Evolutionary conservation across 2,329 filamentous ascomycete species (phyloP), one percentile per base, ranked within the genome.

Genomic region (Diaporthe caulivora): DNA sequence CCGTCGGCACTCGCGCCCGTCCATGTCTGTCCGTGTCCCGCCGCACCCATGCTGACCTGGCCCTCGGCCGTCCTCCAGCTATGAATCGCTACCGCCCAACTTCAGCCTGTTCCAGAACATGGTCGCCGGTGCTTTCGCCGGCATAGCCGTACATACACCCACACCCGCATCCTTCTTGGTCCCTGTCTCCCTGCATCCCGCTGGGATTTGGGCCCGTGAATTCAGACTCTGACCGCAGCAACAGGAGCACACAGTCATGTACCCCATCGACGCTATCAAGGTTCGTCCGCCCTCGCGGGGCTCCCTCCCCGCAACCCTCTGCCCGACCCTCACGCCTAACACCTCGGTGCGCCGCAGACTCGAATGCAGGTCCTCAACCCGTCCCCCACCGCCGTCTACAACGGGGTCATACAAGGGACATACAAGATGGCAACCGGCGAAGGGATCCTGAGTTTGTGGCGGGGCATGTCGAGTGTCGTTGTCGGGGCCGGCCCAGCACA

Each of bases 231-330:
- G 65, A 74, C 65, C 44, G 71, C 47, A 34, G 34, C 29, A 75
- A 68, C 78, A 98, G 95, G 96, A 98, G 86, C 96, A 98, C 84
- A 97, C 96, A 74, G 95, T 98, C 80, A 98, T 99, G 97, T 99
- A 99, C 82, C 97, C 97, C 26, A 94, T 99, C 81, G 97, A 99
- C 86, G 91, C 97, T 78, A 93, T 99, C 82, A 99, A 99, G 93
- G 97, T 98, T 78, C 77, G 82, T 72, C 65, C 53, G 70, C 60
- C 72, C 40, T 55, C 62, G 60, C 71, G 47, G 34, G 34, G 51
- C 40, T 72, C 40, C 78, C 79, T 73, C 80, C 74, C n/a, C 29
- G 9, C 26, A 42, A 44, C 67, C 58, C 26, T 57, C 40, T 15
- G 29, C 24, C 42, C 42, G 34, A 60, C 31, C 58, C n/a, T 51